These are phyloP conservation scores for Talaromyces amestolkiae DNA, from an alignment of 2,329 filamentous ascomycete species.

Conservation along the genomic window DNA sequence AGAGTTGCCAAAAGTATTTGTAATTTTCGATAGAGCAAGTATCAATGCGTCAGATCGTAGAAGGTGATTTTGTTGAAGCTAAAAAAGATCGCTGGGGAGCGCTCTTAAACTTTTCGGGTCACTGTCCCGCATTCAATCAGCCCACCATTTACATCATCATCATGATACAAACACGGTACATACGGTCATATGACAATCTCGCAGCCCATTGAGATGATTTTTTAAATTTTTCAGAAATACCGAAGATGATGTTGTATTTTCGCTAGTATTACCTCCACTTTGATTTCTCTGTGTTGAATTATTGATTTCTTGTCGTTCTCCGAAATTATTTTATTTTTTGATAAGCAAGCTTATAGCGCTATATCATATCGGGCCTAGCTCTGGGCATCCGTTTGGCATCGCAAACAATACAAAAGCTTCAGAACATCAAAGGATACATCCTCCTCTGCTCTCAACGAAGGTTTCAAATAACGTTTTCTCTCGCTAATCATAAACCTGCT, in stretches of 20 bases:
- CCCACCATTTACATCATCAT: constrained; percentile 9
- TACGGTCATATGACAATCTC: not conserved
- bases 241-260: not conserved
- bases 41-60: not conserved
- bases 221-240: no score
- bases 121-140: constrained; percentile 6
- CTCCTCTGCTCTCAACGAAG: no score
- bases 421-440: not conserved
- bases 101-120: not conserved
- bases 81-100: not conserved
- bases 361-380: not conserved
- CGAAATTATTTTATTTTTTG: not conserved
- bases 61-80: not conserved
- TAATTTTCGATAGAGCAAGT: not conserved
- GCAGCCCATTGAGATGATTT: not conserved
- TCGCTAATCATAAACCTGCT: no score
- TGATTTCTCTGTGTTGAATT: not conserved
- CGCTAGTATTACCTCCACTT: not conserved
- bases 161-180: not conserved
- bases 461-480: no score
- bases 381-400: not conserved
- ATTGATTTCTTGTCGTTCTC: not conserved
- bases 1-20: not conserved
- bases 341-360: not conserved
- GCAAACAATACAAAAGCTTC: not conserved